phyloP scores from a whole-genome alignment of 495 filamentous ascomycete species.

The Daldinia childiae region DNA sequence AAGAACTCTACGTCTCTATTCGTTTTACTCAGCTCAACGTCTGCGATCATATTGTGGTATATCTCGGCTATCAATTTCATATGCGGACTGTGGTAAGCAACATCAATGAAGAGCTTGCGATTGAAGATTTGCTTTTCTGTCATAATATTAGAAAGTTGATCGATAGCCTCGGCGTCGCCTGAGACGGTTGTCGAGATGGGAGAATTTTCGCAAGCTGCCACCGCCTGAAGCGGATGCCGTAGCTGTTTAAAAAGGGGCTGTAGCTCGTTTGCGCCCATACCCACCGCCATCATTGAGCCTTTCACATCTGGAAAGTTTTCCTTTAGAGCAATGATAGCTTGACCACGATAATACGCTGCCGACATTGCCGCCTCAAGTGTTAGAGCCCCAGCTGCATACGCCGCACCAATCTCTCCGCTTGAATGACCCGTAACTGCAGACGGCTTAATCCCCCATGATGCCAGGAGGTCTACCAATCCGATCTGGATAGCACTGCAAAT shows the following conservation, averaged over 20 bases:
- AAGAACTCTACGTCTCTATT: slow-evolving; percentile 52
- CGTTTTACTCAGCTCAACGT: slow-evolving; percentile 45
- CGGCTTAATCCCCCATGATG: slow-evolving; percentile 61
- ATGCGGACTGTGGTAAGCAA: slow-evolving; percentile 72
- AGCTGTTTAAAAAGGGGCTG: slow-evolving; percentile 49
- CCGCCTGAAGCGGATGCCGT: slow-evolving; percentile 27
- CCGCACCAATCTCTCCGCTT: slow-evolving; percentile 68
- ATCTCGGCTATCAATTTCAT: slow-evolving; percentile 62
- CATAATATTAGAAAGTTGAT: slow-evolving; percentile 58
- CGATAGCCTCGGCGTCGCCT: slow-evolving; percentile 60
- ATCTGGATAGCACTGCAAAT: slow-evolving; percentile 61
- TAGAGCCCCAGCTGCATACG: slow-evolving; percentile 57
- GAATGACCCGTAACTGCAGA: slow-evolving; percentile 67
- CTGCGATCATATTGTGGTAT: slow-evolving; percentile 48
- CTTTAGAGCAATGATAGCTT: slow-evolving; percentile 49
- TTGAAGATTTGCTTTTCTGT: slow-evolving; percentile 60
- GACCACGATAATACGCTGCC: slow-evolving; percentile 58
- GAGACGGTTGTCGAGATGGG: slow-evolving; percentile 69
- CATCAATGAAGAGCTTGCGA: slow-evolving; percentile 64
- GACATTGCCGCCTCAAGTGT: slow-evolving; percentile 63
- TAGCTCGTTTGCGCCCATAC: slow-evolving; percentile 55
- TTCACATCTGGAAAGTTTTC: slow-evolving; percentile 44
- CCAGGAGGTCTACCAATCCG: slow-evolving; percentile 63
- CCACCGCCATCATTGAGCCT: slow-evolving; percentile 63
- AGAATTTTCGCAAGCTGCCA: slow-evolving; percentile 65